Evolutionary conservation across 2,329 filamentous ascomycete genomes (phyloP), one percentile per base, ranked within the genome.

Genomic region (Elsinoe arachidis): DNA sequence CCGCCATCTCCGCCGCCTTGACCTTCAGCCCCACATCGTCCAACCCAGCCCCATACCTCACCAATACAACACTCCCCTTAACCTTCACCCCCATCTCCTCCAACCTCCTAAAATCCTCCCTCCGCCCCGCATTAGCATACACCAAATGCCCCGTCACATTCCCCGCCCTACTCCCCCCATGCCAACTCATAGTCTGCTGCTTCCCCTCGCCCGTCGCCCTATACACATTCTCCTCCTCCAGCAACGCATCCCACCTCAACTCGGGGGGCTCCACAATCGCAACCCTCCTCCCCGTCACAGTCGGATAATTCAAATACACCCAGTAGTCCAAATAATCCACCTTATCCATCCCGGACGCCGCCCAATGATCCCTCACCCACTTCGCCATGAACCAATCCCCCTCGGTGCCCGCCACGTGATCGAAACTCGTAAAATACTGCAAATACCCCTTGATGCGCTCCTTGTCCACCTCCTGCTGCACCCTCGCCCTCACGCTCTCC

Each of bases 251-350:
- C 91, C 91, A 97, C 47, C 60, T 63, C 35, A 84, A 75, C 60
- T 83, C 84, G 55, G 85, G 81, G 0, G 79, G 80, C 35, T 86
- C 84, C 61, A 96, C 76, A 53, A 99, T 88, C 61, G 91, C 84
- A 38, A 99, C 85, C 58, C 84, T 81, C 52, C 93, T 80, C 11
- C 92, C 93, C 60, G 82, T 85, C 26, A 80, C 74, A 61, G 79
- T 86, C 0, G 93, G 90, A 69, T 95, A 99, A 71, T 97, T 97
- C 66, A 97, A 76, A 69, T 96, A 97, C 14, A 95, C 91, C 65
- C 69, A 70, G 60, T 72, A 78, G 61, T 90, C 82, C 65, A 95
- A 87, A 66, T 90, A 78, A 52, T 77, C 74, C 23, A 95, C 84
- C 58, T 86, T 78, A 64, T 96, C 90, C 67, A 99, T 78, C 3